Evolutionary conservation across 2,329 filamentous ascomycete species (phyloP).

Genomic region (Beauveria sp.): DNA sequence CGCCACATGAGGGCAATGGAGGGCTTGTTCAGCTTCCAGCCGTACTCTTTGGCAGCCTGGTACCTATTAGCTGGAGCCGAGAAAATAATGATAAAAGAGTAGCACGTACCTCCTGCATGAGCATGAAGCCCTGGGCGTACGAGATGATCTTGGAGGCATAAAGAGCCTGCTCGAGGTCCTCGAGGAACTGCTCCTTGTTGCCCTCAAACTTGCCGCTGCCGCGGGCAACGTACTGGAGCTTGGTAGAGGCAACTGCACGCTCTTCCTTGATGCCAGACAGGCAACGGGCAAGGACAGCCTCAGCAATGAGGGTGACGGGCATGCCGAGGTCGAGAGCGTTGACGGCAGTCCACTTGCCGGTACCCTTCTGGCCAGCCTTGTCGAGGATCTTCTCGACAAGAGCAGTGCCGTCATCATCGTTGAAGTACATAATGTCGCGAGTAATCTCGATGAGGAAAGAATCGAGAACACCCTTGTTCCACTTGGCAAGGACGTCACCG

Average conservation of each 20-base stretch:
- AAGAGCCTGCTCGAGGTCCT: slow-evolving; percentile 95
- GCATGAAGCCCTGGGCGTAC: slow-evolving; percentile 99
- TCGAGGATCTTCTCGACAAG: slow-evolving; percentile 99
- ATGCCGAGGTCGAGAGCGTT: slow-evolving; percentile 97
- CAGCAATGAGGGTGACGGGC: slow-evolving; percentile 96
- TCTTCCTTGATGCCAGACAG: slow-evolving; percentile 90
- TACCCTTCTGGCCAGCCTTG: slow-evolving; percentile 98
- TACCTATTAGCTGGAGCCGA: not conserved
- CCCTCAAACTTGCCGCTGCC: slow-evolving; percentile 70
- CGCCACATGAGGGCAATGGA: slow-evolving; percentile 99
- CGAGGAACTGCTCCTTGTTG: slow-evolving; percentile 87
- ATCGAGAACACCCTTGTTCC: slow-evolving; percentile 98
- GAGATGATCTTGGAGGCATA: slow-evolving; percentile 99
- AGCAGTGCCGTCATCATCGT: slow-evolving; percentile 83
- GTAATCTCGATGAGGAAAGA: slow-evolving; percentile 99
- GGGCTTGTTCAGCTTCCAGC: slow-evolving; percentile 99
- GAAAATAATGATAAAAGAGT: not conserved
- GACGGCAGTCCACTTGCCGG: slow-evolving; percentile 99
- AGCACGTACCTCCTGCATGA: slow-evolving; percentile 84
- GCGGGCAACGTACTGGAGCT: slow-evolving; percentile 69
- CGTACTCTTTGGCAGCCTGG: slow-evolving; percentile 88
- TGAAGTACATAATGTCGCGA: slow-evolving; percentile 96
- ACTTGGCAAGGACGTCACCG: slow-evolving; percentile 85
- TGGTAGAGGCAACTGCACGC: slow-evolving; percentile 71
- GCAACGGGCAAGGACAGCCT: slow-evolving; percentile 93